Conservation (phyloP, 371 early-diverging fungal species). For the Aphelidium insulamus region DNA sequence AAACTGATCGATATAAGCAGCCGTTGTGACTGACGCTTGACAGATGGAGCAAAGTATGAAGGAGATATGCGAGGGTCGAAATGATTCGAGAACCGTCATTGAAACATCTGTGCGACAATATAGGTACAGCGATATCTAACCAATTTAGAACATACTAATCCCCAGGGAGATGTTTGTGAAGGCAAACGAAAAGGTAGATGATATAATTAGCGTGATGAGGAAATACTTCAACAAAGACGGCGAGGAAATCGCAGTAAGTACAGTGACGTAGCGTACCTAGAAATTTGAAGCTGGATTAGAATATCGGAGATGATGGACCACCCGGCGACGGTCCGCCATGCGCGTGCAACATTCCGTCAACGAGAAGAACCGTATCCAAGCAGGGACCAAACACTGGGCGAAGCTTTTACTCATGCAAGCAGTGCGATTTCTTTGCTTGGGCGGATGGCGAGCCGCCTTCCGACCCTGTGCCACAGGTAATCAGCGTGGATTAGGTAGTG, state of each 20-base stretch:
- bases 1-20: constrained; percentile 4
- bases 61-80: constrained; percentile 35
- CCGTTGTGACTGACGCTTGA: not conserved
- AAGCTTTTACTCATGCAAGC: constrained; percentile 19
- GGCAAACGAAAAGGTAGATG: constrained; percentile 4
- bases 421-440: constrained; percentile 28
- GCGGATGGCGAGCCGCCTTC: constrained; percentile 8
- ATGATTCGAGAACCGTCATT: constrained; percentile 29
- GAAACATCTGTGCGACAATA: no score
- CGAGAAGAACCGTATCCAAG: constrained; percentile 16
- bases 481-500: no score
- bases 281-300: no score
- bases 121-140: no score
- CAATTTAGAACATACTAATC: constrained; percentile 24
- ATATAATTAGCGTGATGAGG: constrained; percentile 4
- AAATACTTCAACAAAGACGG: constrained; percentile 1
- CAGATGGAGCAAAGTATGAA: constrained; percentile 48
- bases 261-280: not conserved
- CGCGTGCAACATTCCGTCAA: constrained; percentile 15
- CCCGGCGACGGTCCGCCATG: no score
- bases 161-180: constrained; percentile 28
- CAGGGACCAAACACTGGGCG: constrained; percentile 38
- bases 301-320: no score
- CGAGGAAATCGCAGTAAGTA: constrained; percentile 1
- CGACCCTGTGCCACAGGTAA: not conserved